Percentiles rank a stretch among this genome's conserved stretches.
phyloP scores from a whole-genome alignment of 1,284 basidiomycete species.

The Sanguinoderma infundibulare region DNA sequence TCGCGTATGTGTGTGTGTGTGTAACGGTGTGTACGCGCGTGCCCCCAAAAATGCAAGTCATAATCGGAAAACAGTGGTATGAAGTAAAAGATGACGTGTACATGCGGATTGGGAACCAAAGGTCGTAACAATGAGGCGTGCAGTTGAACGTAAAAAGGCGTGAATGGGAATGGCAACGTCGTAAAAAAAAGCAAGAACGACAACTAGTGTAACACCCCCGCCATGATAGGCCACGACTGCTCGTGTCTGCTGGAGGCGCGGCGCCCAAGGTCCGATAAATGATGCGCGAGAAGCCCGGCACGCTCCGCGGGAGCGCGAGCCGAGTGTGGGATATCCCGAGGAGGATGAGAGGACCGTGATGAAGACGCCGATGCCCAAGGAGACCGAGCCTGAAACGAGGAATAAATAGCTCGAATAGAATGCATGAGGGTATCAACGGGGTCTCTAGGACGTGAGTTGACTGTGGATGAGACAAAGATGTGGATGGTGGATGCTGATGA shows the following conservation, averaged over 20 bases:
- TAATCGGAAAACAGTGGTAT: not conserved
- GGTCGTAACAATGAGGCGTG: slow-evolving; percentile 1
- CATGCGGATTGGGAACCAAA: not conserved
- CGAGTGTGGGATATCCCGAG: slow-evolving; percentile 14
- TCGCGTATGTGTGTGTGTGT: not conserved
- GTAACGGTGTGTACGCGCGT: not conserved
- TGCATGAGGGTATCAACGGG: slow-evolving; percentile 1
- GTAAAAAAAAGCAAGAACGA: too few species aligned
- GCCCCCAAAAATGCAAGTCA: not conserved
- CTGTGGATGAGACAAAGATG: not conserved
- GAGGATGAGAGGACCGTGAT: slow-evolving; percentile 18
- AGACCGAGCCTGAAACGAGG: not conserved
- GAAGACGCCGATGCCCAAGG: not conserved
- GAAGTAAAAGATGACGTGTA: slow-evolving; percentile 1
- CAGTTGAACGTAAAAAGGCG: not conserved
- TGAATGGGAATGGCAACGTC: not conserved
- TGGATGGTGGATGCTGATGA: not conserved
- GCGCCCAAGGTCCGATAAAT: slow-evolving; percentile 1
- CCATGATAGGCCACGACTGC: too few species aligned
- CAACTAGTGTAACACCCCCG: not conserved
- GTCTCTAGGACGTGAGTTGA: not conserved
- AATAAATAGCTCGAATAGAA: slow-evolving; percentile 26
- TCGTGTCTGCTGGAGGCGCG: slow-evolving; percentile 20
- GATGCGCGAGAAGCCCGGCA: slow-evolving; percentile 1
- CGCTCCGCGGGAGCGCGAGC: slow-evolving; percentile 17